A percentile compares a stretch with the other conserved stretches of the same genome.
These are phyloP conservation scores for Seminavis robusta DNA, from an alignment of 108 stramenopile species.

Conservation along the genomic window DNA sequence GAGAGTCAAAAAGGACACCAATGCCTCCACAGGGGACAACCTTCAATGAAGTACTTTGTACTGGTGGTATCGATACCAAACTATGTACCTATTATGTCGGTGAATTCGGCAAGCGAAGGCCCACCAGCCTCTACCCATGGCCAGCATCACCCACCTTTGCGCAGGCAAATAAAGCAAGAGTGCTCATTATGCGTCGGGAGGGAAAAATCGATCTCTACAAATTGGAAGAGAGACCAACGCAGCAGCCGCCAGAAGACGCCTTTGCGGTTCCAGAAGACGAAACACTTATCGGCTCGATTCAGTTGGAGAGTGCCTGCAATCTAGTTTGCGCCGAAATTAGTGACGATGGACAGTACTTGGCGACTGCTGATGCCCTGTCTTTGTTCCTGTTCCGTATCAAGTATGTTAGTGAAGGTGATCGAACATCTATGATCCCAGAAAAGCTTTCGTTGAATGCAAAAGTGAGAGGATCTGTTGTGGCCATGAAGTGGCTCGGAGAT, in stretches of 20 bases:
- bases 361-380: conserved; percentile 39
- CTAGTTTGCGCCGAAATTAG: conserved; percentile 46
- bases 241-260: not conserved
- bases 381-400: conserved; percentile 44
- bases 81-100: conserved; percentile 72
- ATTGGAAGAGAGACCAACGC: conserved; percentile 14
- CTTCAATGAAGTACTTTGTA: conserved; percentile 63
- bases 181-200: conserved; percentile 54
- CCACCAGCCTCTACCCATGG: conserved; percentile 75
- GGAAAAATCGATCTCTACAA: conserved; percentile 60
- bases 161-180: conserved; percentile 34
- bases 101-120: conserved; percentile 58
- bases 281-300: conserved; percentile 51
- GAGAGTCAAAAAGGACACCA: not conserved
- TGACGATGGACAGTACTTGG: conserved; percentile 53
- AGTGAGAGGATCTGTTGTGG: not conserved
- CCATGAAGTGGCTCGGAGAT: not conserved
- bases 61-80: conserved; percentile 89
- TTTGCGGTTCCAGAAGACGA: conserved; percentile 47
- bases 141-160: conserved; percentile 55
- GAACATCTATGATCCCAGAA: conserved; percentile 1
- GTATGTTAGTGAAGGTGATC: conserved; percentile 22
- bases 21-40: too few relatives aligned
- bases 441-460: not conserved
- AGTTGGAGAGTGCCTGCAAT: conserved; percentile 53